Evolutionary conservation across 2,329 filamentous ascomycete genomes (phyloP).

Genomic region (Aspergillus tanneri): DNA sequence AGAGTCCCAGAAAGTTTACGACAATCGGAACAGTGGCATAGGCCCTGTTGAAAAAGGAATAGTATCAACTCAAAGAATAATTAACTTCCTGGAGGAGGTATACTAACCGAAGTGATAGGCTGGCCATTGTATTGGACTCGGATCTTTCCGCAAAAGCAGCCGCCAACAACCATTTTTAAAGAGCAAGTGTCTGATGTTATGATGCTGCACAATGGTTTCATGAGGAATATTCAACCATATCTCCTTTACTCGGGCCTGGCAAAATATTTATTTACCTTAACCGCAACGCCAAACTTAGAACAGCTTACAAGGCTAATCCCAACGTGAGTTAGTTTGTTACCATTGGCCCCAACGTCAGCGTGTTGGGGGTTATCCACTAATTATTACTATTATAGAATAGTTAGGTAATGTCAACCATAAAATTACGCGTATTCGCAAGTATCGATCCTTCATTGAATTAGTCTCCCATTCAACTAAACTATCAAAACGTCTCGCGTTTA

Average conservation of each 20-base stretch:
- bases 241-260: no score
- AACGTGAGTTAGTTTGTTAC: neutral
- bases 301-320: neutral
- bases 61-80: no score
- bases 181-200: neutral
- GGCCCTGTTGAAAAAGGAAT: constrained; percentile 23
- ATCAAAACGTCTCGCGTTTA: no score
- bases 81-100: neutral
- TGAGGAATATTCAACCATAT: neutral
- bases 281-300: neutral
- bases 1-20: constrained; percentile 37
- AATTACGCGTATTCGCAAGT: no score
- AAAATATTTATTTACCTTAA: neutral
- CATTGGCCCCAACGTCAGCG: neutral
- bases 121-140: constrained; percentile 35
- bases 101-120: constrained; percentile 31
- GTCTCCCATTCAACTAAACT: no score
- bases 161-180: constrained; percentile 30
- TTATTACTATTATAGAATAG: no score
- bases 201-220: neutral
- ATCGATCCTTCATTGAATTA: no score
- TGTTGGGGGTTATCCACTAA: no score
- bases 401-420: no score
- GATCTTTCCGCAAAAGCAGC: constrained; percentile 40
- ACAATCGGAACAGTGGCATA: constrained; percentile 43